phyloP scores from a whole-genome alignment of 2,329 filamentous ascomycete species.

The Uncinocarpus reesii region DNA sequence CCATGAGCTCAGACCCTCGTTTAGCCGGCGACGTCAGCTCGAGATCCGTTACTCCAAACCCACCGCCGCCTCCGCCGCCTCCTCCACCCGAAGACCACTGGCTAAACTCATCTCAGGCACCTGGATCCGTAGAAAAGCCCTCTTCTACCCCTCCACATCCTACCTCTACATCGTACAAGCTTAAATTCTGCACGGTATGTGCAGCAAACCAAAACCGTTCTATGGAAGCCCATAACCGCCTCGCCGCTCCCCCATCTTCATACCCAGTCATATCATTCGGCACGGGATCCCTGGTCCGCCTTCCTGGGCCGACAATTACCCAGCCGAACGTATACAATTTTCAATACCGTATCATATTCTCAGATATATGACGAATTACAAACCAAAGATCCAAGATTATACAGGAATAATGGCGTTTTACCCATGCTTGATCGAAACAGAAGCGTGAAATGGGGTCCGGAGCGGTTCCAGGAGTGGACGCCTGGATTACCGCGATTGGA shows the following conservation, averaged over 20 bases:
- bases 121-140: conserved; percentile 5
- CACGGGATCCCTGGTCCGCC: conserved; percentile 83
- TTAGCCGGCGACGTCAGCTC: conserved; percentile 1
- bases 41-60: conserved; percentile 2
- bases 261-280: conserved; percentile 98
- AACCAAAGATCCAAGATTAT: conserved; percentile 73
- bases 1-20: conserved; percentile 11
- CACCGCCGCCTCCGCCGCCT: conserved; percentile 9
- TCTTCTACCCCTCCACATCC: conserved; percentile 24
- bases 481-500: conserved; percentile 74
- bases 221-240: conserved; percentile 98
- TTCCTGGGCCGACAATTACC: conserved; percentile 80
- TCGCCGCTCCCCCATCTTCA: conserved; percentile 68
- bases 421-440: conserved; percentile 94
- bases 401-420: conserved; percentile 81
- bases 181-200: conserved; percentile 53
- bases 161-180: conserved; percentile 59
- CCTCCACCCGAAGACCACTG: conserved; percentile 6
- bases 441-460: conserved; percentile 85
- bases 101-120: not conserved
- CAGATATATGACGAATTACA: conserved; percentile 88
- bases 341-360: conserved; percentile 93
- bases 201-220: conserved; percentile 97
- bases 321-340: conserved; percentile 96
- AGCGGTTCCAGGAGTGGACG: conserved; percentile 96